phyloP scores from a whole-genome alignment of 805 yeast genomes.

The Yarrowia sp. region DNA sequence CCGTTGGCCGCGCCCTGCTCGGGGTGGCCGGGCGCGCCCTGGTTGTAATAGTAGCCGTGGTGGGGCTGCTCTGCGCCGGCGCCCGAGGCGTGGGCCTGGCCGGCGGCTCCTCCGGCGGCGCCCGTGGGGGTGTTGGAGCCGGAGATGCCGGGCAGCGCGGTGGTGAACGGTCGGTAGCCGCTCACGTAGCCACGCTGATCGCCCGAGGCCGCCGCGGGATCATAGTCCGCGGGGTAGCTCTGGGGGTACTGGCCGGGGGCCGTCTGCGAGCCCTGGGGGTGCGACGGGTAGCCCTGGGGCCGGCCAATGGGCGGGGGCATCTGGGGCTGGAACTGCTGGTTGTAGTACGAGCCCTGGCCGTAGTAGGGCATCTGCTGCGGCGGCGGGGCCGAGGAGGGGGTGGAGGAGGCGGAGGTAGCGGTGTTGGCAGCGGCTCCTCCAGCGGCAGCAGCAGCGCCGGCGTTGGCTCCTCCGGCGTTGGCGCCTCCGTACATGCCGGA shows the following conservation, averaged over 20 bases:
- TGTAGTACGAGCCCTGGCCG: conserved; percentile 26
- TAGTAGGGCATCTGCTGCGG: conserved; percentile 29
- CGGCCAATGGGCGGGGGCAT: conserved; percentile 27
- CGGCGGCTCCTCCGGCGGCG: conserved; percentile 13
- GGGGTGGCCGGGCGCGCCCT: conserved; percentile 27
- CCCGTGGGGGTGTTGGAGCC: conserved; percentile 28
- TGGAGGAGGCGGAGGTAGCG: conserved; percentile 5
- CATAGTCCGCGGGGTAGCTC: conserved; percentile 23
- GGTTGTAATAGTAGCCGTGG: conserved; percentile 27
- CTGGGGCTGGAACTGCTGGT: conserved; percentile 27
- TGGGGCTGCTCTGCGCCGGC: conserved; percentile 26
- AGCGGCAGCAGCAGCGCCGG: background rate
- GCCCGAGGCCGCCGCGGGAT: conserved; percentile 16
- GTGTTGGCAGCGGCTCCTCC: background rate
- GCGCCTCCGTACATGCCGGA: conserved; percentile 8
- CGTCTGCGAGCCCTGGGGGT: conserved; percentile 27
- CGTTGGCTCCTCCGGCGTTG: background rate
- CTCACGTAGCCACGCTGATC: conserved; percentile 21
- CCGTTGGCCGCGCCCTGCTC: conserved; percentile 21
- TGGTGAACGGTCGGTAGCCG: conserved; percentile 22
- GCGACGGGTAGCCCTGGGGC: conserved; percentile 27
- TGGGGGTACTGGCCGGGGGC: conserved; percentile 25
- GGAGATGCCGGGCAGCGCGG: conserved; percentile 28
- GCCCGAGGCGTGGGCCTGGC: conserved; percentile 6
- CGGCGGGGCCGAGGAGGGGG: conserved; percentile 21